These are phyloP conservation scores for Bretschneidera sinensis DNA, from an alignment of 345 rosid genomes.

Conservation along the genomic window DNA sequence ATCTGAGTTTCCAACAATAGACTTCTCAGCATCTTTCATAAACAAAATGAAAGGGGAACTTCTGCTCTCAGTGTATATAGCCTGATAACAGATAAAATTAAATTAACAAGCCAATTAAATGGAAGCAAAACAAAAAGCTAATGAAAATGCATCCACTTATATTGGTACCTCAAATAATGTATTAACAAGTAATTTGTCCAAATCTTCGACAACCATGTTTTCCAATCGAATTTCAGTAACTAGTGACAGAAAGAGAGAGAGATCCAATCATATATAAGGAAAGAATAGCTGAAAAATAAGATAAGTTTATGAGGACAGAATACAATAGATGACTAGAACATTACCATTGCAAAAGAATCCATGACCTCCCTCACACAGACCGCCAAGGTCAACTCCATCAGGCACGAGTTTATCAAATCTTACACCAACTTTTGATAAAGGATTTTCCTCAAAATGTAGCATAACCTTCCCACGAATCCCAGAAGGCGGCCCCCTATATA, in stretches of 20 bases:
- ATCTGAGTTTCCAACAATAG: slow-evolving; percentile 64
- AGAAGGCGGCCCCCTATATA: slow-evolving; percentile 55
- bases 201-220: slow-evolving; percentile 41
- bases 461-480: slow-evolving; percentile 68
- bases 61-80: slow-evolving; percentile 61
- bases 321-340: slow-evolving; percentile 9
- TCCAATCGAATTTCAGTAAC: slow-evolving; percentile 67
- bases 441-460: slow-evolving; percentile 64
- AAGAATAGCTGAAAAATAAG: slow-evolving; percentile 13
- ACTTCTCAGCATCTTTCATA: slow-evolving; percentile 90
- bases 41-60: slow-evolving; percentile 80
- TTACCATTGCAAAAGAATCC: slow-evolving; percentile 91
- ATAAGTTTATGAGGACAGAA: not conserved
- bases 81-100: slow-evolving; percentile 39
- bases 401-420: slow-evolving; percentile 71
- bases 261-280: slow-evolving; percentile 12
- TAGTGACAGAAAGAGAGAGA: slow-evolving; percentile 28
- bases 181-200: slow-evolving; percentile 59
- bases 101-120: slow-evolving; percentile 14
- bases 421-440: slow-evolving; percentile 77
- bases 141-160: slow-evolving; percentile 3
- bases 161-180: slow-evolving; percentile 76
- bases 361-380: slow-evolving; percentile 54
- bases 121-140: slow-evolving; percentile 7
- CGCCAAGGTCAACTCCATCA: slow-evolving; percentile 90